These are phyloP conservation scores for Botrytis paeoniae DNA, from an alignment of 2,329 filamentous ascomycete genomes.

Conservation along the genomic window DNA sequence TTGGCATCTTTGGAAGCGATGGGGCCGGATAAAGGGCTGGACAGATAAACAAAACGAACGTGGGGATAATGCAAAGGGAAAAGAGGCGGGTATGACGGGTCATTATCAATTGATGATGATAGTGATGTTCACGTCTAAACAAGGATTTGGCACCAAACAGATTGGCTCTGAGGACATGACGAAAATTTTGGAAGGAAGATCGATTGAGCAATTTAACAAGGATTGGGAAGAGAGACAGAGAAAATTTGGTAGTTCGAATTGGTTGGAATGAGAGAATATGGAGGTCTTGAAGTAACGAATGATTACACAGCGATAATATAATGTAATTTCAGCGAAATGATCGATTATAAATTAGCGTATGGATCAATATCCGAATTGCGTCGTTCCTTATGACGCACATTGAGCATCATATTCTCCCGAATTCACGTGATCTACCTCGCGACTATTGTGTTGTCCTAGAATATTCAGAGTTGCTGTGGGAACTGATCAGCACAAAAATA, in stretches of 20 bases:
- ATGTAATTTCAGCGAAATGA: background rate
- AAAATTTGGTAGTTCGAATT: background rate
- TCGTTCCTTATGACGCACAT: background rate
- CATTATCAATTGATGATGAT: background rate
- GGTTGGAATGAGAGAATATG: background rate
- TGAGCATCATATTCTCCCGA: background rate
- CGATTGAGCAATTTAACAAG: background rate
- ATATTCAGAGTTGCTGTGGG: background rate
- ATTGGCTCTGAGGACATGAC: background rate
- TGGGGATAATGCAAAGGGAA: background rate
- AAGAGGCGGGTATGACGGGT: background rate
- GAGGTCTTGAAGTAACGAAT: background rate
- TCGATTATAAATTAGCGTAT: background rate
- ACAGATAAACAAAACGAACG: background rate
- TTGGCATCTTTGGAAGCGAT: background rate
- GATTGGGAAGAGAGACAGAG: background rate
- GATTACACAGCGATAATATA: background rate
- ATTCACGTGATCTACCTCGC: background rate
- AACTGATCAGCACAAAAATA: background rate
- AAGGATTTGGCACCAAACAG: background rate
- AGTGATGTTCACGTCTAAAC: too few relatives aligned
- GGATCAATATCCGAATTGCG: too few relatives aligned
- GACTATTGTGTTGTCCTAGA: background rate
- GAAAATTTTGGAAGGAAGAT: background rate
- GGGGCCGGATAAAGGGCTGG: background rate